Percentiles rank a stretch among this genome's conserved stretches.
Evolutionary conservation across 202 grass and related monocot species (phyloP).

Genomic region (Setaria italica): DNA sequence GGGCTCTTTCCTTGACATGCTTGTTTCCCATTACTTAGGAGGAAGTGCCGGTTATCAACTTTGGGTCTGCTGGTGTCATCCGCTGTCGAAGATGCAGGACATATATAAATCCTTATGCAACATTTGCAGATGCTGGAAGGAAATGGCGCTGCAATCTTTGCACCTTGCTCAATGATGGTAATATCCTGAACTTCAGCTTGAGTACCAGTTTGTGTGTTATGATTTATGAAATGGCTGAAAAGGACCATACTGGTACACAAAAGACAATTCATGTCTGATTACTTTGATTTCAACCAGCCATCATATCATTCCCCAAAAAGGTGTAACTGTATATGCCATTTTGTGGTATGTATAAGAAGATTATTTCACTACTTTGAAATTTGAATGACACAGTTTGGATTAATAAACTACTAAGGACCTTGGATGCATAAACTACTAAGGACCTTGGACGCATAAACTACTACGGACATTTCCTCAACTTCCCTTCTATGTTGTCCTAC

Average conservation of each 20-base stretch:
- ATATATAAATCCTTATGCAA: constrained; percentile 90
- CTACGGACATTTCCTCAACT: neutral
- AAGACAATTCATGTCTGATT: neutral
- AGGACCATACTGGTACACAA: neutral
- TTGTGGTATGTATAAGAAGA: neutral
- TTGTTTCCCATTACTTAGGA: constrained; percentile 57
- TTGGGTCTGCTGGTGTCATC: constrained; percentile 78
- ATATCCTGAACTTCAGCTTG: constrained; percentile 17
- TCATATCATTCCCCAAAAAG: neutral
- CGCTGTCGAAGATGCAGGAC: constrained; percentile 93
- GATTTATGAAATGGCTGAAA: neutral
- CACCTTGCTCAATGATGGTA: constrained; percentile 96
- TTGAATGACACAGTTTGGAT: neutral
- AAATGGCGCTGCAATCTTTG: constrained; percentile 99
- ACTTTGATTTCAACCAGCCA: constrained; percentile 2
- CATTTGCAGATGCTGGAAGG: constrained; percentile 91
- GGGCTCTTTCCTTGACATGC: constrained; percentile 22
- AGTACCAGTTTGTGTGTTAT: neutral
- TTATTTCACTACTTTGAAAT: constrained; percentile 6
- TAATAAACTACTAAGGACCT: neutral
- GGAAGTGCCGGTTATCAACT: constrained; percentile 91
- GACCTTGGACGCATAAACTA: neutral
- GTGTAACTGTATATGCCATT: neutral
- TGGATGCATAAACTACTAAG: neutral
- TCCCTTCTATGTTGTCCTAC: neutral